Conservation (phyloP, 140 eudicot genomes). For the Oenanthe javanica region DNA sequence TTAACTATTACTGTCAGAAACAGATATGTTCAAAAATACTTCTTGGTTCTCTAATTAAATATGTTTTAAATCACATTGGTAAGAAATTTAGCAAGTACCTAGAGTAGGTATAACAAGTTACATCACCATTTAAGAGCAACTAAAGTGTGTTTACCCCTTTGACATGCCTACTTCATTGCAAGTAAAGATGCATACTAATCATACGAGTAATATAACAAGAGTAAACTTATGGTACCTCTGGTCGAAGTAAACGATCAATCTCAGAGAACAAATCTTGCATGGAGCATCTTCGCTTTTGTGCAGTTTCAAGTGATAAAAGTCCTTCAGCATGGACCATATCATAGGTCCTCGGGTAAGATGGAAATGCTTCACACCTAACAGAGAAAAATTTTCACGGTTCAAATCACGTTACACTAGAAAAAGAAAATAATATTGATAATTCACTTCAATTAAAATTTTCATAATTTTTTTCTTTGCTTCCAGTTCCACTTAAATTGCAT, state of each 20-base stretch:
- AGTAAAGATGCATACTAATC: background rate
- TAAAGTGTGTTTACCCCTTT: background rate
- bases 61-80: background rate
- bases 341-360: slow-evolving; percentile 88
- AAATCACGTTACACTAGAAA: background rate
- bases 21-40: background rate
- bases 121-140: background rate
- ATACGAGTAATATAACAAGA: background rate
- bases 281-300: slow-evolving; percentile 61
- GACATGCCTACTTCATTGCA: background rate
- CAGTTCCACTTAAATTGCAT: background rate
- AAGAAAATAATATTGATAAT: background rate
- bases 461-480: background rate
- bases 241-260: slow-evolving; percentile 90
- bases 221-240: slow-evolving; percentile 57
- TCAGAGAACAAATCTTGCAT: slow-evolving; percentile 63
- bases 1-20: too few relatives aligned
- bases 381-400: background rate
- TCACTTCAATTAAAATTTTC: background rate
- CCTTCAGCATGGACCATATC: slow-evolving; percentile 97
- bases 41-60: background rate
- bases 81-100: background rate
- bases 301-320: slow-evolving; percentile 63
- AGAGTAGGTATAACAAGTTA: background rate
- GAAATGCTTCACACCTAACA: slow-evolving; percentile 95